A percentile compares a stretch with the other conserved stretches of the same genome.
phyloP scores from a whole-genome alignment of 2,329 filamentous ascomycete genomes.

The Rhinocladiella mackenziei region DNA sequence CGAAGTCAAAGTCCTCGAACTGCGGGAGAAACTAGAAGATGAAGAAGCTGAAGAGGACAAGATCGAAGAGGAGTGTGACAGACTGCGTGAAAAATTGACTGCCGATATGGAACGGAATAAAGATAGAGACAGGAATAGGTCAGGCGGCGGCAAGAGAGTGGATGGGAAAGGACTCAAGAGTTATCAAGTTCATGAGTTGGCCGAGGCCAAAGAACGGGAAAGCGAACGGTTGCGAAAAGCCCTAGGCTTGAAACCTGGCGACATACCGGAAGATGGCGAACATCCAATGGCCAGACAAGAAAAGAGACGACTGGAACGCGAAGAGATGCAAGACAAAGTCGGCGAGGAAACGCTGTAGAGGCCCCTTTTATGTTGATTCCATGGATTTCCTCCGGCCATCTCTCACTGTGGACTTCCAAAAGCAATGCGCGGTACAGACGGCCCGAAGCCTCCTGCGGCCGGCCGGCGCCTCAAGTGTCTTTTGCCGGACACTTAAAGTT shows the following conservation, averaged over 20 bases:
- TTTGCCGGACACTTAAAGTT: too few species aligned
- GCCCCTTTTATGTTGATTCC: background rate
- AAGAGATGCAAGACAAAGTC: slow-evolving; percentile 28
- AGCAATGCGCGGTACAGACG: too few species aligned
- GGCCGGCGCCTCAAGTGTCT: too few species aligned
- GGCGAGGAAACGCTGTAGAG: background rate
- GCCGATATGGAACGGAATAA: slow-evolving; percentile 49
- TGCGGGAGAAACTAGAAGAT: slow-evolving; percentile 88
- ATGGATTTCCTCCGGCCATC: background rate
- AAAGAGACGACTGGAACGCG: slow-evolving; percentile 40
- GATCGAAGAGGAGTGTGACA: slow-evolving; percentile 73
- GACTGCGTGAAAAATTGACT: slow-evolving; percentile 60
- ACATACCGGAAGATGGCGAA: slow-evolving; percentile 36
- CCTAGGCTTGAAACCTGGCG: slow-evolving; percentile 74
- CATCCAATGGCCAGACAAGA: slow-evolving; percentile 46
- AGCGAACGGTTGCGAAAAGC: slow-evolving; percentile 83
- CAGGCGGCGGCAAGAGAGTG: slow-evolving; percentile 31
- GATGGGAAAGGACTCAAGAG: slow-evolving; percentile 65
- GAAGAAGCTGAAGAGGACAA: slow-evolving; percentile 75
- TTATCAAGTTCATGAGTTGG: slow-evolving; percentile 94
- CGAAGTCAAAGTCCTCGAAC: slow-evolving; percentile 88
- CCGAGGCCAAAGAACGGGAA: slow-evolving; percentile 93
- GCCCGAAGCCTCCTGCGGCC: too few species aligned
- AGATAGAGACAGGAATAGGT: slow-evolving; percentile 28
- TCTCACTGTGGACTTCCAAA: too few species aligned